These are phyloP conservation scores for Suillus subalutaceus DNA, from an alignment of 768 basidiomycete genomes.

Conservation along the genomic window DNA sequence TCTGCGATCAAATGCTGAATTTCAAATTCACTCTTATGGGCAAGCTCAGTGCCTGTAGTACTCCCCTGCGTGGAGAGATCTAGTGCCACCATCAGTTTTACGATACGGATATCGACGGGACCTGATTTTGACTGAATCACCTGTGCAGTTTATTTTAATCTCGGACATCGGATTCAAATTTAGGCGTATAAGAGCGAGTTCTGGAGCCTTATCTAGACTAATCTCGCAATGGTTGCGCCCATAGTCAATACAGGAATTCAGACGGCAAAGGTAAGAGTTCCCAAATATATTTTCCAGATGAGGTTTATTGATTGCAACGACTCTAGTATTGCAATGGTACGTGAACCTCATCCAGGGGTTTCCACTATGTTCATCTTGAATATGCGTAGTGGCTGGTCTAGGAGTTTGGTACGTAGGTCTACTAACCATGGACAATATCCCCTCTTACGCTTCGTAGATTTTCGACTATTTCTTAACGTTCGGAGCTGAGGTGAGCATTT, in stretches of 20 bases:
- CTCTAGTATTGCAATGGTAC: conserved; percentile 3
- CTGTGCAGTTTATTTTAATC: not conserved
- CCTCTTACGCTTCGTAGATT: not conserved
- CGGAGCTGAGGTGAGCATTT: not conserved
- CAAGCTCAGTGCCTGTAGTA: too few relatives aligned
- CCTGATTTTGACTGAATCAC: too few relatives aligned
- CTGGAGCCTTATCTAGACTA: not conserved
- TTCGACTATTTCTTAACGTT: conserved; percentile 3
- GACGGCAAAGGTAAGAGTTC: not conserved
- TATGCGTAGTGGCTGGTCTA: not conserved
- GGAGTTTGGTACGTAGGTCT: not conserved
- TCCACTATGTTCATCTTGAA: not conserved
- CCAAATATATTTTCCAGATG: not conserved
- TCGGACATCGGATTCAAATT: not conserved
- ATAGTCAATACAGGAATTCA: not conserved
- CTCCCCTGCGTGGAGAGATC: too few relatives aligned
- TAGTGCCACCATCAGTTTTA: too few relatives aligned
- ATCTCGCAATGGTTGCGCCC: not conserved
- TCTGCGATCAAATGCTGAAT: too few relatives aligned
- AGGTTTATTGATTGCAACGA: not conserved
- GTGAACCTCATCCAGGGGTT: not conserved
- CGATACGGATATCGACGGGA: too few relatives aligned
- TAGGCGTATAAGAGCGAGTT: not conserved
- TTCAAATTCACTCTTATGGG: too few relatives aligned
- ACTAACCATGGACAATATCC: not conserved